phyloP scores from a whole-genome alignment of 1,284 basidiomycete genomes.

The Malassezia slooffiae region DNA sequence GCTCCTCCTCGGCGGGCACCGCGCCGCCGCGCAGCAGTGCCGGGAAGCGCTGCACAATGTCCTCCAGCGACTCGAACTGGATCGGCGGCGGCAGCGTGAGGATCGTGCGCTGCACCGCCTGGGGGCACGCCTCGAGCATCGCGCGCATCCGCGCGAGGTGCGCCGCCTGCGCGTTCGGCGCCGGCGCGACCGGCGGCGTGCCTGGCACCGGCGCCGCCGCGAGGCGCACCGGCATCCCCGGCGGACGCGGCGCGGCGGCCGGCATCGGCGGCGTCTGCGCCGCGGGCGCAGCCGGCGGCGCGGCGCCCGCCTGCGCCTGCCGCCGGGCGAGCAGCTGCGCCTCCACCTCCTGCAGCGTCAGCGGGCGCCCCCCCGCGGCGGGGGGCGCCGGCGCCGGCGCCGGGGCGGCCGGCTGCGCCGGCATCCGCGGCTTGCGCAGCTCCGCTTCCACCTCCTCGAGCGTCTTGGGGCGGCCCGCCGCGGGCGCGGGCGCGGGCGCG shows the following conservation, averaged over 20 bases:
- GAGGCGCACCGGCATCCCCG: not conserved
- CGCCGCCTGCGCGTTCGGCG: constrained; percentile 22
- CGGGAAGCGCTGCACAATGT: constrained; percentile 32
- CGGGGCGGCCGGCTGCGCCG: constrained; percentile 18
- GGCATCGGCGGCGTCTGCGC: not conserved
- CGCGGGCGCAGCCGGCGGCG: constrained; percentile 6
- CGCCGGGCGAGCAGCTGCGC: constrained; percentile 55
- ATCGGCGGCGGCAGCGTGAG: constrained; percentile 38
- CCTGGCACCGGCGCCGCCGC: constrained; percentile 1
- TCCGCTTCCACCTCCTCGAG: constrained; percentile 48
- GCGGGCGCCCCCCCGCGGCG: constrained; percentile 49
- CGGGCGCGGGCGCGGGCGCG: constrained; percentile 16
- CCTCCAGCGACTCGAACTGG: constrained; percentile 41
- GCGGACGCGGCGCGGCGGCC: not conserved
- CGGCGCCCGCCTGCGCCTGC: constrained; percentile 2
- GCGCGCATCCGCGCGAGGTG: constrained; percentile 40
- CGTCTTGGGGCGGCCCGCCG: constrained; percentile 30
- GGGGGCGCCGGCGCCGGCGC: constrained; percentile 11
- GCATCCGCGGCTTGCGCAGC: constrained; percentile 32
- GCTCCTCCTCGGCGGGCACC: constrained; percentile 18
- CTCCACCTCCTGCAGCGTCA: constrained; percentile 85
- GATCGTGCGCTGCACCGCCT: constrained; percentile 32
- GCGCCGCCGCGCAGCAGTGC: constrained; percentile 16
- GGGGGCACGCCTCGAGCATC: constrained; percentile 35
- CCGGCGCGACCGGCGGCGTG: constrained; percentile 13